Conservation (phyloP, 768 basidiomycete genomes). For the Tylopilus felleus region DNA sequence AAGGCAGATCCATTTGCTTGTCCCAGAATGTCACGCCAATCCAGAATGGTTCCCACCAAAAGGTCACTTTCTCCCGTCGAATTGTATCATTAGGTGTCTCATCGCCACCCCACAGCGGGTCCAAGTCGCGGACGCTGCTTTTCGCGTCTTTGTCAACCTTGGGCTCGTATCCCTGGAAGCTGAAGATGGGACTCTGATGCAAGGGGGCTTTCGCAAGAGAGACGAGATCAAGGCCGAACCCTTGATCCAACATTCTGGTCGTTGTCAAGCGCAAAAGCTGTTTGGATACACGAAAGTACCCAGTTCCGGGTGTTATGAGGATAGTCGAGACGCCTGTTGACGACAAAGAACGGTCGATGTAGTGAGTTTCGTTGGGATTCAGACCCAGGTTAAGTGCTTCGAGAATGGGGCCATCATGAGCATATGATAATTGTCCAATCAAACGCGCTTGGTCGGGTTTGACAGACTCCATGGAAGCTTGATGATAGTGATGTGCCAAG, state of each 20-base stretch:
- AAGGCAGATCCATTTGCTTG: conserved; percentile 79
- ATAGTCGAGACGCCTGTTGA: conserved; percentile 83
- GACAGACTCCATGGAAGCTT: conserved; percentile 50
- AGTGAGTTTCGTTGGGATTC: conserved; percentile 91
- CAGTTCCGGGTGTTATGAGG: conserved; percentile 89
- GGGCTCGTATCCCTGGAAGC: conserved; percentile 71
- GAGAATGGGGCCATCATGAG: conserved; percentile 93
- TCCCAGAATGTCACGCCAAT: conserved; percentile 83
- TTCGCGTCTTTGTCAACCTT: conserved; percentile 49
- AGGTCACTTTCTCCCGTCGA: conserved; percentile 48
- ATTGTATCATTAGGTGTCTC: conserved; percentile 39
- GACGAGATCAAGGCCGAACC: conserved; percentile 85
- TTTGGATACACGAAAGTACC: conserved; percentile 91
- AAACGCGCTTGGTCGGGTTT: conserved; percentile 55
- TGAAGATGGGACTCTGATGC: conserved; percentile 91
- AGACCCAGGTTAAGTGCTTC: conserved; percentile 92
- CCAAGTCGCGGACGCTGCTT: conserved; percentile 45
- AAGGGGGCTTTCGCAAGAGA: conserved; percentile 88
- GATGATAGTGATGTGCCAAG: conserved; percentile 84
- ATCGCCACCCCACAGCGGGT: conserved; percentile 76
- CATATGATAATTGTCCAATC: conserved; percentile 76
- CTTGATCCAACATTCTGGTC: conserved; percentile 90
- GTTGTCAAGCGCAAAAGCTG: conserved; percentile 87
- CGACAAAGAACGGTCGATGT: conserved; percentile 90
- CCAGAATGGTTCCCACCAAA: conserved; percentile 94